Conservation (phyloP, 495 filamentous ascomycete species). For the Cairneyella variabilis region DNA sequence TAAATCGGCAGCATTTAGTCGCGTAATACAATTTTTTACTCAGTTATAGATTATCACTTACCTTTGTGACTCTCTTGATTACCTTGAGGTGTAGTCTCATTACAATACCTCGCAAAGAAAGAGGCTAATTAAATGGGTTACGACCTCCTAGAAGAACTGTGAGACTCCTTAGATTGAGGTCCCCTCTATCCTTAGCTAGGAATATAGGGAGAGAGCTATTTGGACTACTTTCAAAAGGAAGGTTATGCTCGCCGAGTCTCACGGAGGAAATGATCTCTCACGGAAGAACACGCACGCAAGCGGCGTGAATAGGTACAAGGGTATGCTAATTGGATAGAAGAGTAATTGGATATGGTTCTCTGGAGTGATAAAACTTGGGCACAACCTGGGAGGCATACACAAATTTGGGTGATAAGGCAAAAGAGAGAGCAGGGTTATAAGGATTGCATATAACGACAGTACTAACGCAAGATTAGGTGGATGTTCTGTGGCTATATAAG, state of each 20-base stretch:
- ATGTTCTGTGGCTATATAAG: conserved; percentile 17
- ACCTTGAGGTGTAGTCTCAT: no score
- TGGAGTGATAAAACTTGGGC: conserved; percentile 34
- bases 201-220: conserved; percentile 19
- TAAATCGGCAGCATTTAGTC: no score
- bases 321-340: conserved; percentile 20
- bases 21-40: no score
- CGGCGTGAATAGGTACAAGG: conserved; percentile 22
- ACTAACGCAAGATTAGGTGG: conserved; percentile 10
- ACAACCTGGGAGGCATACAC: conserved; percentile 6
- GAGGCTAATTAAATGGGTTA: conserved; percentile 29
- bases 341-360: conserved; percentile 28
- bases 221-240: conserved; percentile 26
- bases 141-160: conserved; percentile 21
- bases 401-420: not conserved
- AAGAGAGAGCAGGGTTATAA: not conserved
- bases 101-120: conserved; percentile 26
- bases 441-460: not conserved
- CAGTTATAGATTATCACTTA: no score
- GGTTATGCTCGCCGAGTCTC: conserved; percentile 28
- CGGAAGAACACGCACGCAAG: conserved; percentile 6
- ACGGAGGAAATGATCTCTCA: conserved; percentile 22
- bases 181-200: conserved; percentile 25
- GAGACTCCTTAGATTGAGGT: conserved; percentile 25
- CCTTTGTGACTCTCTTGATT: no score